Conservation (phyloP, 2,329 filamentous ascomycete genomes). For the Scopulariopsis brevicaulis region DNA sequence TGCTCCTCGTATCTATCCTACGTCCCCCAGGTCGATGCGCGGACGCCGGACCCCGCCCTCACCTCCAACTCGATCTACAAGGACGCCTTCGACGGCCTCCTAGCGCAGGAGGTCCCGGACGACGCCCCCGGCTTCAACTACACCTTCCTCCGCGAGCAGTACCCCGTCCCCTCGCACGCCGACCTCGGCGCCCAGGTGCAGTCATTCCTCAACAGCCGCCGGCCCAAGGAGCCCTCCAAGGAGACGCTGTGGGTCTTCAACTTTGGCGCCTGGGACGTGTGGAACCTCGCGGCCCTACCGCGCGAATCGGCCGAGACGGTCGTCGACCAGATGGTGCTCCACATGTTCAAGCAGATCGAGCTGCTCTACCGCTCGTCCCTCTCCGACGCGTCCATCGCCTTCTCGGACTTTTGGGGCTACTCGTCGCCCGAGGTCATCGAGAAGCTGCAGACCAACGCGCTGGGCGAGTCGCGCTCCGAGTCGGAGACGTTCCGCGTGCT, state of each 20-base stretch:
- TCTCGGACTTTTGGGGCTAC: conserved; percentile 28
- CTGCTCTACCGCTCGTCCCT: conserved; percentile 31
- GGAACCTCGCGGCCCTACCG: conserved; percentile 36
- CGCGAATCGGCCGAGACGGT: conserved; percentile 21
- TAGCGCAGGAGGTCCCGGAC: neutral
- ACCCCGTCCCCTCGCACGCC: conserved; percentile 24
- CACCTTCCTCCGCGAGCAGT: conserved; percentile 27
- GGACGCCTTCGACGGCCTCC: conserved; percentile 20
- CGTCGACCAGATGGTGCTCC: conserved; percentile 22
- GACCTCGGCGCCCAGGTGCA: conserved; percentile 33
- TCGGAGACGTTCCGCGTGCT: conserved; percentile 36
- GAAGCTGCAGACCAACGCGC: conserved; percentile 13
- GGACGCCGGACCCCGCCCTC: conserved; percentile 32
- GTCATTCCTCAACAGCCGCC: conserved; percentile 28
- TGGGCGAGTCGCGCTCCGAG: conserved; percentile 13
- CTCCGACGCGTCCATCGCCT: conserved; percentile 28
- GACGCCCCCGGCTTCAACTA: conserved; percentile 27
- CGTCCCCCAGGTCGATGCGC: conserved; percentile 29
- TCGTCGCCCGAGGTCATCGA: conserved; percentile 14
- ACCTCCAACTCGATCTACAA: conserved; percentile 40
- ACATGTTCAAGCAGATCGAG: conserved; percentile 34
- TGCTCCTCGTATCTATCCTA: conserved; percentile 34
- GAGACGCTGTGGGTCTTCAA: conserved; percentile 42
- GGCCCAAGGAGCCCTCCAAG: conserved; percentile 19
- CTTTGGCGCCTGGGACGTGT: conserved; percentile 44